Evolutionary conservation across 805 yeast species (phyloP), one percentile per base, ranked within the genome.

Genomic region (Blastobotrys attinorum): DNA sequence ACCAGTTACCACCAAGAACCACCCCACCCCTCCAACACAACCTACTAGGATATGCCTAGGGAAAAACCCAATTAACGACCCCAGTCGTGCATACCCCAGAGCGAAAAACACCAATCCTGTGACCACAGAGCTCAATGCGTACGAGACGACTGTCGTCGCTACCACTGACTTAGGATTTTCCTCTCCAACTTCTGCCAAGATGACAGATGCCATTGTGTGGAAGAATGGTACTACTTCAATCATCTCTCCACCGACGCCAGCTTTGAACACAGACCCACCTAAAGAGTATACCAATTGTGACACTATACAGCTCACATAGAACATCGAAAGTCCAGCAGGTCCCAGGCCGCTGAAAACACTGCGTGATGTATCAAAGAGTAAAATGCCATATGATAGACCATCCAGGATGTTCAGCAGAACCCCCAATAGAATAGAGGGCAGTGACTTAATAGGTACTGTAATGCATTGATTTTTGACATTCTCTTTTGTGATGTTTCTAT

Each of bases 171-270:
- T 62, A 2, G 62, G 63, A 20, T 66, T 61, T 2, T 66, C 67
- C 8, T 64, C 72, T 6, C 81, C 81, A 55, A 85, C 69, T 18
- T 71, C 68, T 2, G 63, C 59, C 60, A 81, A 68, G 39, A 92
- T 80, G 11, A 81, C 68, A 22, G 75, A 68, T 1, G 97, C 97
- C 95, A 92, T 89, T 2, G 94, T 74, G 58, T 92, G 98, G 69
- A 90, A 90, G 61, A 92, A 92, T 1, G 98, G 98, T 1, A 96
- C 95, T n/a, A 92, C 87, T 62, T 92, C 98, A 52, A 92, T 92
- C 98, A 92, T 92, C 65, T 92, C 97, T 3, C 96, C 84, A 1
- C 98, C 98, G 36, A 90, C 79, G n/a, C 95, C 96, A 2, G 88
- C 74, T 48, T 77, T 78, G 66, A 92, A 90, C 6, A 85, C 83